These are phyloP conservation scores for Parathielavia hyrcaniae DNA, from an alignment of 495 filamentous ascomycete species.

Conservation along the genomic window DNA sequence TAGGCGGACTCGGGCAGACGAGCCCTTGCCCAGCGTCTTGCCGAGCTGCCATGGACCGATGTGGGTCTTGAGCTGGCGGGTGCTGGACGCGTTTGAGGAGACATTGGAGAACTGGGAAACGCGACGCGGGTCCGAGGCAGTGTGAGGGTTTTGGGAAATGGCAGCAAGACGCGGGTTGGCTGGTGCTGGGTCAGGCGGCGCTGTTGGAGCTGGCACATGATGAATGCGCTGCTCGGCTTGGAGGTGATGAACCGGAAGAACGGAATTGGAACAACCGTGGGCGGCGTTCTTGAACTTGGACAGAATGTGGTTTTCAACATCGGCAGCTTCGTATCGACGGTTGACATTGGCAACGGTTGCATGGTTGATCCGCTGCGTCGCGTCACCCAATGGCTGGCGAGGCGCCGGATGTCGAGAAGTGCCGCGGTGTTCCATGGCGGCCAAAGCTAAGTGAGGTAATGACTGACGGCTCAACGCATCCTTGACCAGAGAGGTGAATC, in stretches of 20 bases:
- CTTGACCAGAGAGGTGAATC: constrained; percentile 3
- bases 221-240: constrained; percentile 4
- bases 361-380: constrained; percentile 43
- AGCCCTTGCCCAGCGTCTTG: constrained; percentile 75
- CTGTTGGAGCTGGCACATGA: constrained; percentile 3
- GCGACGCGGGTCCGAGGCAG: constrained; percentile 49
- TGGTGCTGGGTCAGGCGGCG: background rate
- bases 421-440: constrained; percentile 35
- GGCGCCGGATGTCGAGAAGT: constrained; percentile 25
- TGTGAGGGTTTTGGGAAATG: constrained; percentile 41
- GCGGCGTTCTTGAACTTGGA: constrained; percentile 20
- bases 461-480: constrained; percentile 18
- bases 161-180: constrained; percentile 11
- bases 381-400: constrained; percentile 45
- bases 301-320: constrained; percentile 14
- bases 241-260: constrained; percentile 1
- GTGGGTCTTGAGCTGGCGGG: constrained; percentile 59
- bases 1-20: constrained; percentile 74
- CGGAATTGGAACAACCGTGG: constrained; percentile 17
- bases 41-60: constrained; percentile 89
- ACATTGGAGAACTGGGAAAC: constrained; percentile 66
- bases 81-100: constrained; percentile 49
- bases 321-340: constrained; percentile 14
- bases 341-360: constrained; percentile 22
- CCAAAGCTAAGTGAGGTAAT: background rate